Evolutionary conservation across 1,284 basidiomycete species (phyloP), one percentile per base, ranked within the genome.

Genomic region (Farysia itapuensis): DNA sequence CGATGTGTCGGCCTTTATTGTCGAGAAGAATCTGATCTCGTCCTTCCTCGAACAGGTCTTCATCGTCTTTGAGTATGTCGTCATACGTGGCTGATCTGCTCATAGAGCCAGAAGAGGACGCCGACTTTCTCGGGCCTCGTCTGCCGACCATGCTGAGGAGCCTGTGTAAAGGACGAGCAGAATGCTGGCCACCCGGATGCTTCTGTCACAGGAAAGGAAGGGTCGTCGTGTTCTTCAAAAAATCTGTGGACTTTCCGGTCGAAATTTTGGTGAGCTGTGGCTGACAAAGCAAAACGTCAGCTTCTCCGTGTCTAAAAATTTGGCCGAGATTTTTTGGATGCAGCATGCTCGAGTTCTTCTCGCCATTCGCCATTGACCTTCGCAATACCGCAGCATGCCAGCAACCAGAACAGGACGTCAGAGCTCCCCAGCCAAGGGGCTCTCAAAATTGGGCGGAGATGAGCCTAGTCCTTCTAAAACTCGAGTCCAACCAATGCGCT

Each of bases 21-120:
- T 69, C 84, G 6, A 94, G 80, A 11, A 89, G 80, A 49, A 94
- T 88, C 73, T 84, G 84, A 72, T 95, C 90, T 41, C 84, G 82
- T 45, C 80, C 54, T 15, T 57, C 50, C 31, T 71, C 51, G 35
- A 74, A 66, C 20, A 47, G 56, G 35, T 76, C 70, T 22, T 68
- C 50, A 48, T 70, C 60, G 35, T 72, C 65, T 39, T 58, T 58
- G 7, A 60, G 61, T 23, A 67, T 51, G 37, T 75, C 64, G 25
- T 70, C 53, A 30, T 42, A 60, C 21, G 49, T 50, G 22, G 58
- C 58, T 18, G 43, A 51, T 8, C 58, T 46, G 38, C 58, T 51
- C 28, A 61, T 38, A 23, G 43, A 35, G 35, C 29, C 24, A 16
- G 56, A 43, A 24, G 42, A 28, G 26, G 26, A 28, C 9, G 26